A percentile compares a stretch with the other conserved stretches of the same genome.
Conservation (phyloP, 805 yeast genomes). For the Candida corydali region DNA sequence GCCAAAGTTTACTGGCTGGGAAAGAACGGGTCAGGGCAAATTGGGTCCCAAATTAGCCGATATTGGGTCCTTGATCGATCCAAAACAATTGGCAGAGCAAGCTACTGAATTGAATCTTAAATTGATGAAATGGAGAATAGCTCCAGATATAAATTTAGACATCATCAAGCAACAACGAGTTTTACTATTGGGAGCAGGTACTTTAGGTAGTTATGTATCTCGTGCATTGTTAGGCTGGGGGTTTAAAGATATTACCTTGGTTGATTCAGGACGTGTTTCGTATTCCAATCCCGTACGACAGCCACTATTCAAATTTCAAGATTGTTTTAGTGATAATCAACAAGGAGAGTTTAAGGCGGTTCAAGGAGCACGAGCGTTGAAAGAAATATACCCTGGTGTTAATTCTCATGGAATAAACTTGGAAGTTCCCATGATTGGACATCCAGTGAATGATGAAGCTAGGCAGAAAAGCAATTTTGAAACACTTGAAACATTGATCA, state of each 20-base stretch:
- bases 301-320: slow-evolving; percentile 78
- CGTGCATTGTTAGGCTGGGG: slow-evolving; percentile 95
- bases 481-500: slow-evolving; percentile 48
- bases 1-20: slow-evolving; percentile 81
- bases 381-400: slow-evolving; percentile 75
- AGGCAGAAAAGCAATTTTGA: slow-evolving; percentile 50
- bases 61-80: slow-evolving; percentile 76
- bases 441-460: slow-evolving; percentile 60
- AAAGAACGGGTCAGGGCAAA: slow-evolving; percentile 67
- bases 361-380: slow-evolving; percentile 70
- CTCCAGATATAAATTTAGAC: slow-evolving; percentile 75
- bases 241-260: slow-evolving; percentile 75
- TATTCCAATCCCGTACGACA: slow-evolving; percentile 96
- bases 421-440: slow-evolving; percentile 96
- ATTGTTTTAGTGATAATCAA: slow-evolving; percentile 62
- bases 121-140: slow-evolving; percentile 95
- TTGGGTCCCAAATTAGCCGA: slow-evolving; percentile 83
- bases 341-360: slow-evolving; percentile 70
- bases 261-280: slow-evolving; percentile 85
- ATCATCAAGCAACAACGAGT: slow-evolving; percentile 56
- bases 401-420: slow-evolving; percentile 56
- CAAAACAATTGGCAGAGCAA: slow-evolving; percentile 78
- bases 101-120: slow-evolving; percentile 88
- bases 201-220: slow-evolving; percentile 88
- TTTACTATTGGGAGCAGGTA: slow-evolving; percentile 90